Conservation (phyloP, 192 early-diverging fungal species). For the Gaertneriomyces semiglobifer region DNA sequence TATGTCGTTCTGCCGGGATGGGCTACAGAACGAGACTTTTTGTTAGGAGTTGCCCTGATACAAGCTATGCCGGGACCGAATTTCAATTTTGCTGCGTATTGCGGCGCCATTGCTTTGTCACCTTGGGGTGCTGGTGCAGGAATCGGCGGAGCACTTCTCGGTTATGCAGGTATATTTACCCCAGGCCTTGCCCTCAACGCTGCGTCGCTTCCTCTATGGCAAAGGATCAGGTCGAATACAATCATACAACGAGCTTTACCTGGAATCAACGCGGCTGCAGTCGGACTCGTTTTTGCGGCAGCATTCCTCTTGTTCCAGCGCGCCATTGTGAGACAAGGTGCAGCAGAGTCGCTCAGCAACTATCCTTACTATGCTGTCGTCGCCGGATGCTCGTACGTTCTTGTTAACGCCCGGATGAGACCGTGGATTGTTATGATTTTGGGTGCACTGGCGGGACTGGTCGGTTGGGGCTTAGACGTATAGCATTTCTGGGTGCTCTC, state of each 20-base stretch:
- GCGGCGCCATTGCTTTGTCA: slow-evolving; percentile 56
- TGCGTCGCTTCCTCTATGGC: slow-evolving; percentile 64
- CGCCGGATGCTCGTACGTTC: slow-evolving; percentile 6
- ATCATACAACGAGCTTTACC: slow-evolving; percentile 48
- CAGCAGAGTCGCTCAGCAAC: not conserved
- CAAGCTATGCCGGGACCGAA: slow-evolving; percentile 57
- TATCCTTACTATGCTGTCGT: slow-evolving; percentile 18
- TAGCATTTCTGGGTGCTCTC: not conserved
- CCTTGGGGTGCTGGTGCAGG: slow-evolving; percentile 13
- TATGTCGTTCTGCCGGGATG: slow-evolving; percentile 55
- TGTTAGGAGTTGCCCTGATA: slow-evolving; percentile 63
- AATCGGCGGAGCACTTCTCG: slow-evolving; percentile 50
- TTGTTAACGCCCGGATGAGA: slow-evolving; percentile 11
- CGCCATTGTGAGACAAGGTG: slow-evolving; percentile 31
- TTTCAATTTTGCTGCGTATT: slow-evolving; percentile 66
- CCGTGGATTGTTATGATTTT: slow-evolving; percentile 17
- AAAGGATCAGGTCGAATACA: slow-evolving; percentile 37
- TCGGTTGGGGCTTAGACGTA: slow-evolving; percentile 8
- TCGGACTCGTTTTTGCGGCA: slow-evolving; percentile 62
- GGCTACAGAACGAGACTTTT: slow-evolving; percentile 55
- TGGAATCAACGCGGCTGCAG: slow-evolving; percentile 62
- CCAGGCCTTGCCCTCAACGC: slow-evolving; percentile 61
- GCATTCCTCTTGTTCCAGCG: slow-evolving; percentile 55
- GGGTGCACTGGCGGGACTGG: slow-evolving; percentile 16
- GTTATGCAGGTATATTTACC: slow-evolving; percentile 56